Evolutionary conservation across 179 eudicot species (phyloP).

Genomic region (Monotropa hypopitys): DNA sequence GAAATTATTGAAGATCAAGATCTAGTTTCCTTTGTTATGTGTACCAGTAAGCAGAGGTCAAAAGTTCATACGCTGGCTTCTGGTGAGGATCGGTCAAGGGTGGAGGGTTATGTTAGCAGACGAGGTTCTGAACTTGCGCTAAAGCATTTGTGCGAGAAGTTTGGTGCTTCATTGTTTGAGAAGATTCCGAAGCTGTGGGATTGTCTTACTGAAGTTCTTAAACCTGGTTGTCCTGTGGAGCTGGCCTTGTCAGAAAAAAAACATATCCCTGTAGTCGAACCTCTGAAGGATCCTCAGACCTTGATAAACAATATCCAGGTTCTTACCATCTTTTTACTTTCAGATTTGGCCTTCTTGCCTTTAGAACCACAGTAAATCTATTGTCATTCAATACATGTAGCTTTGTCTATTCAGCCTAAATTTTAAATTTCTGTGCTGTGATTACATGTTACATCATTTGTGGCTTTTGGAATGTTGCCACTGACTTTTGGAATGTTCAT

Average conservation of each 20-base stretch:
- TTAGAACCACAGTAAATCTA: background rate
- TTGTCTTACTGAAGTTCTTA: constrained; percentile 85
- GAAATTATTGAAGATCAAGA: constrained; percentile 85
- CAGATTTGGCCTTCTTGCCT: background rate
- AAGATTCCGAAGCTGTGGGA: constrained; percentile 93
- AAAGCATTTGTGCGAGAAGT: constrained; percentile 68
- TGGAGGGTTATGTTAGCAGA: constrained; percentile 82
- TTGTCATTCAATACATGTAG: background rate
- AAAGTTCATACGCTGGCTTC: constrained; percentile 43
- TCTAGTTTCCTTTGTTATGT: constrained; percentile 45
- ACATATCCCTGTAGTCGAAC: constrained; percentile 34
- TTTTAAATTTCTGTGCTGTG: background rate
- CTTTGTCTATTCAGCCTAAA: background rate
- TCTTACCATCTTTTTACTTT: background rate
- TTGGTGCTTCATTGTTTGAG: constrained; percentile 71
- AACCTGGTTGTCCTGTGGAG: constrained; percentile 45
- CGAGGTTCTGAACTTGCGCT: constrained; percentile 95
- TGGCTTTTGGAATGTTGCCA: background rate
- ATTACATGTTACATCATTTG: background rate
- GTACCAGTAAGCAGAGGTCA: constrained; percentile 39
- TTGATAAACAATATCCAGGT: constrained; percentile 91
- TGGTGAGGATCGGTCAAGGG: constrained; percentile 75
- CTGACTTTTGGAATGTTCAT: constrained; percentile 2
- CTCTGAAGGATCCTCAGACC: constrained; percentile 65
- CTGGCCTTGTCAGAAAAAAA: constrained; percentile 29